phyloP scores from a whole-genome alignment of 129 eudicot genomes.

The Cynara cardunculus region DNA sequence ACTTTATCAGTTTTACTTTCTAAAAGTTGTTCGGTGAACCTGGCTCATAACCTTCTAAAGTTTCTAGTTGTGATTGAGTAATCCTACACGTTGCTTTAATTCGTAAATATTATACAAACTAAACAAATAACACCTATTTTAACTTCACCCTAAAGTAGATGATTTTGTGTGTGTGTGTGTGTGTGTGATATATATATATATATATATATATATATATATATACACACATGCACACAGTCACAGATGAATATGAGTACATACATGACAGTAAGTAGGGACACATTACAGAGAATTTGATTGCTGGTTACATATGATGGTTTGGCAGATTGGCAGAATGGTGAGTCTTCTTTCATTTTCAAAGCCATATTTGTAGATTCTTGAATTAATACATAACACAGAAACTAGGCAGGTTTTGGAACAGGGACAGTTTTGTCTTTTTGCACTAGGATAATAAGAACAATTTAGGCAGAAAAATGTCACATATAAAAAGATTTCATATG shows the following conservation, averaged over 20 bases:
- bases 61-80: slow-evolving; percentile 6
- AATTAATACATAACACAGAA: slow-evolving; percentile 17
- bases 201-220: neutral
- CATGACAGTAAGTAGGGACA: slow-evolving; percentile 32
- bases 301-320: slow-evolving; percentile 21
- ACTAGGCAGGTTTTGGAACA: slow-evolving; percentile 14
- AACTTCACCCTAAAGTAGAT: slow-evolving; percentile 28
- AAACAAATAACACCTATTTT: neutral
- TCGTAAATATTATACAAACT: slow-evolving; percentile 4
- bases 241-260: no score
- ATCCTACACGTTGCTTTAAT: slow-evolving; percentile 10
- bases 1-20: neutral
- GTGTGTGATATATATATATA: no score
- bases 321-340: slow-evolving; percentile 31
- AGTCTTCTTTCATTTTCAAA: slow-evolving; percentile 32
- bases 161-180: neutral
- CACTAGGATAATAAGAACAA: slow-evolving; percentile 5
- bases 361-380: slow-evolving; percentile 21
- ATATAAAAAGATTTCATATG: neutral
- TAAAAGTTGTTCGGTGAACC: neutral
- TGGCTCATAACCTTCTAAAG: neutral
- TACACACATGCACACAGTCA: slow-evolving; percentile 5
- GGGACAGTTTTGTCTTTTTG: slow-evolving; percentile 16
- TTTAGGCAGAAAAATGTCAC: neutral
- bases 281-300: slow-evolving; percentile 11